Evolutionary conservation across 2,329 filamentous ascomycete genomes (phyloP), one percentile per base, ranked within the genome.

Genomic region (Paecilomyces variotii): DNA sequence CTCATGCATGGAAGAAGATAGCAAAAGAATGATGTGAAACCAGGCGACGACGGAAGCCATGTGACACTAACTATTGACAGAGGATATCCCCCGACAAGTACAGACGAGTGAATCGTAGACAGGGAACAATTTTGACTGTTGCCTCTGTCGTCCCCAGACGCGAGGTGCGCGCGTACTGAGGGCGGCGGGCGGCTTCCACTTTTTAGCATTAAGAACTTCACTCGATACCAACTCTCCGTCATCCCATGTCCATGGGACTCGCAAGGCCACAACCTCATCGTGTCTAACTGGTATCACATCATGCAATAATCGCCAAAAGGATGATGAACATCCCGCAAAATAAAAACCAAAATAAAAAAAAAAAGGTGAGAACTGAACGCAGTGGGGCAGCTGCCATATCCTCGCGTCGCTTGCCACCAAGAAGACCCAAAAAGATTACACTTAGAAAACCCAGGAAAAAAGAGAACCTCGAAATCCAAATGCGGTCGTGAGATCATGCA

Each of bases 401-500:
- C 50, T 24, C 50, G 50, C 50, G 50, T n/a, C 12, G 24, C 50
- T 52, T 27, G 50, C 58, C 45, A 54, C 50, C 52, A 56, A 58
- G 26, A 56, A 35, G 34, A 61, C 54, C 51, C 34, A 45, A 54
- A 32, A 50, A 35, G 54, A 53, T 35, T 49, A 51, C 39, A 51
- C 53, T 45, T 35, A 57, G 35, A 56, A 55, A 60, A 34, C 45
- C 56, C 56, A 39, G 19, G 53, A 19, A 58, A 19, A 58, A 51
- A 19, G 45, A 55, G 60, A 63, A 62, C 58, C 60, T 54, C 55
- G 59, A 60, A 63, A 58, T 60, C 60, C 53, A 61, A 26, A 52
- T 28, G 25, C 50, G 12, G 64, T 70, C 67, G 62, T 70, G 62
- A 69, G 64, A 64, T 69, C 68, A 66, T 71, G 63, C 62, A 65